Conservation (phyloP, 192 early-diverging fungal species). For the Rhizophagus prolifer region DNA sequence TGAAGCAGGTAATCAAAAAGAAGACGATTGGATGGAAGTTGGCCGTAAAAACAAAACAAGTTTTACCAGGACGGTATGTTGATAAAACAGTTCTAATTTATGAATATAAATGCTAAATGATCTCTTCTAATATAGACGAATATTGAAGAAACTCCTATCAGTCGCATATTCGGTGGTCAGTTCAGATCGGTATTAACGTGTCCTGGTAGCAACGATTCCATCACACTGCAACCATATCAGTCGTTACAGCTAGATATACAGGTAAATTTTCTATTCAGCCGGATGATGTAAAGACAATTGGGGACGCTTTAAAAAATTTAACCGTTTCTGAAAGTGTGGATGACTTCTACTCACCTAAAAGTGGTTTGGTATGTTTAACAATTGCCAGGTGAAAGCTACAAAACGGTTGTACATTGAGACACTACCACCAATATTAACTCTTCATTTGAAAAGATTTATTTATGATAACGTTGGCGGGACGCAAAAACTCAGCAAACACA, state of each 20-base stretch:
- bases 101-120: background rate
- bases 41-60: conserved; percentile 80
- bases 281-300: conserved; percentile 71
- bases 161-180: conserved; percentile 82
- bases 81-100: conserved; percentile 6
- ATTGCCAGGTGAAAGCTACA: conserved; percentile 56
- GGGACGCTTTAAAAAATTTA: conserved; percentile 82
- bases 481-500: conserved; percentile 84
- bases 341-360: conserved; percentile 64
- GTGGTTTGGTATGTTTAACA: conserved; percentile 34
- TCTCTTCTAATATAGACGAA: conserved; percentile 50
- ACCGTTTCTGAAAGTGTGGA: conserved; percentile 78
- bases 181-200: conserved; percentile 75
- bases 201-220: conserved; percentile 73
- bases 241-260: conserved; percentile 87
- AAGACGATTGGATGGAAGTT: conserved; percentile 85
- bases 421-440: conserved; percentile 86
- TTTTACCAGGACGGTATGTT: conserved; percentile 51
- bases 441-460: conserved; percentile 93
- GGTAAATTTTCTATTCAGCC: conserved; percentile 39
- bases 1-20: background rate
- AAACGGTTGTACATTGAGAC: conserved; percentile 83
- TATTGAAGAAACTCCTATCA: conserved; percentile 73
- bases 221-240: conserved; percentile 86
- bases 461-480: conserved; percentile 74